phyloP scores from a whole-genome alignment of 441 rosid genomes.

The Raphanus hybrid region DNA sequence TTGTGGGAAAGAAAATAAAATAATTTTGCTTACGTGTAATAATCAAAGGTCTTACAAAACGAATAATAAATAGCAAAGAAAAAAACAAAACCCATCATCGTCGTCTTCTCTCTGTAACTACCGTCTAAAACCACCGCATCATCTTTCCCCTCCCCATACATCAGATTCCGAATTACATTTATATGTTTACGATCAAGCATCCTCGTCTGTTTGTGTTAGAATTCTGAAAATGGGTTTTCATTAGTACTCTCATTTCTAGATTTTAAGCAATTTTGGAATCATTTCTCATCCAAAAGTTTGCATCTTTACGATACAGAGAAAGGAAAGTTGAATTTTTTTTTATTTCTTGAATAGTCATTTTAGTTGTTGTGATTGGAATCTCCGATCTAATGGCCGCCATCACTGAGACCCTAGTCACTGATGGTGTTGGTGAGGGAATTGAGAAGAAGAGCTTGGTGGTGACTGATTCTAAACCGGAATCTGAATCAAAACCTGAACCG shows the following conservation, averaged over 20 bases:
- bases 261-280: neutral
- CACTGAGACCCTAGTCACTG: conserved; percentile 7
- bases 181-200: conserved; percentile 9
- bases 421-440: neutral
- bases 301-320: neutral
- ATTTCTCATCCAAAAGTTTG: conserved; percentile 10
- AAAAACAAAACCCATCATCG: no score
- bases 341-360: neutral
- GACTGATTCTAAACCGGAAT: conserved; percentile 16
- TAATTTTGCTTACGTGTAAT: no score
- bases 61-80: no score
- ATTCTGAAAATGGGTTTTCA: conserved; percentile 23
- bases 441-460: conserved; percentile 9
- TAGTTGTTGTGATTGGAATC: neutral
- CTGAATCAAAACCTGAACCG: conserved; percentile 18
- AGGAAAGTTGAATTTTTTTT: conserved; percentile 26
- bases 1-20: no score
- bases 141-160: neutral
- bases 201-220: neutral
- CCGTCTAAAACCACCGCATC: conserved; percentile 21
- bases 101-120: conserved; percentile 29
- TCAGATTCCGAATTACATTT: neutral
- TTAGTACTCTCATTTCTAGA: neutral
- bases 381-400: conserved; percentile 35
- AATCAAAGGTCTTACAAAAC: no score